These are phyloP conservation scores for Pseudogymnoascus sp. DNA, from an alignment of 2,329 filamentous ascomycete genomes.

Conservation along the genomic window DNA sequence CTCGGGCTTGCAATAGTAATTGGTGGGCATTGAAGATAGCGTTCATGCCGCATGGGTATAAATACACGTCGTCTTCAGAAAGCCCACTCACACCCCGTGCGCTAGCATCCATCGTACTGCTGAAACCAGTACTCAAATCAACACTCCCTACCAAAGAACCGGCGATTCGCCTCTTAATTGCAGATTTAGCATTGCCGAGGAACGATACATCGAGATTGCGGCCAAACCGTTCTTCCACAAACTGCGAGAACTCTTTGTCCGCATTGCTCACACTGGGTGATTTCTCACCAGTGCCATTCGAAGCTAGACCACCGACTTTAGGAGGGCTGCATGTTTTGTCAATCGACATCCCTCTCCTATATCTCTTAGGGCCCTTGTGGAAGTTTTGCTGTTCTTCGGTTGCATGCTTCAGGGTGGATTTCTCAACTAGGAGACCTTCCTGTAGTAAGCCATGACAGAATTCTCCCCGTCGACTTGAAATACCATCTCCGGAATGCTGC, in stretches of 20 bases:
- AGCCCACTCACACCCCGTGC: constrained; percentile 55
- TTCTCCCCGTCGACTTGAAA: constrained; percentile 85
- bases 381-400: constrained; percentile 21
- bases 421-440: constrained; percentile 56
- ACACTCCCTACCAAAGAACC: constrained; percentile 70
- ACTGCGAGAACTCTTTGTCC: constrained; percentile 60
- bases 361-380: constrained; percentile 67
- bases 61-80: constrained; percentile 77
- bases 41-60: constrained; percentile 89
- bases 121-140: constrained; percentile 52
- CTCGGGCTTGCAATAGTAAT: constrained; percentile 57
- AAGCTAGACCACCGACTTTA: constrained; percentile 16
- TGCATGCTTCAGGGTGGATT: constrained; percentile 23
- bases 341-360: constrained; percentile 56
- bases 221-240: constrained; percentile 90
- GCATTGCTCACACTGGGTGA: constrained; percentile 19
- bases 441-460: constrained; percentile 73
- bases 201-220: constrained; percentile 77
- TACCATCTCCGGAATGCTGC: constrained; percentile 91
- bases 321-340: constrained; percentile 30
- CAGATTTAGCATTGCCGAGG: constrained; percentile 73
- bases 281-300: constrained; percentile 9
- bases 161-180: constrained; percentile 79
- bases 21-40: constrained; percentile 86
- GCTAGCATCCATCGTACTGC: constrained; percentile 41